Evolutionary conservation across 2,329 filamentous ascomycete species (phyloP).

Genomic region (Sclerotinia nivalis): DNA sequence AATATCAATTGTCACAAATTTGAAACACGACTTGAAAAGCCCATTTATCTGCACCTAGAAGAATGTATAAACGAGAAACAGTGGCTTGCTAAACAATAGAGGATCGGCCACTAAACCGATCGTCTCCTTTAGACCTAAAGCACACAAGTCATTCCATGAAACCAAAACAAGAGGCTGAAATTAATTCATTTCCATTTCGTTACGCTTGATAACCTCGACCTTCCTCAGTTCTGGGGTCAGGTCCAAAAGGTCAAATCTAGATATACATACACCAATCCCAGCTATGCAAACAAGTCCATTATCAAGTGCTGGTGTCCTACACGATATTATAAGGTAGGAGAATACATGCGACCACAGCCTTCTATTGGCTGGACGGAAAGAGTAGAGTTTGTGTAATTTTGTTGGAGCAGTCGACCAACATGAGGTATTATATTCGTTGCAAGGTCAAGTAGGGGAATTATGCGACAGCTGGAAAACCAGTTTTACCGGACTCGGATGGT

Average conservation of each 20-base stretch:
- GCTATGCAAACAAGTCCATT: conserved; percentile 37
- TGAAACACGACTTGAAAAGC: background rate
- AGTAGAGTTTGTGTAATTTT: conserved; percentile 38
- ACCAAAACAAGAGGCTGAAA: background rate
- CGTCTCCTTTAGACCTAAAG: background rate
- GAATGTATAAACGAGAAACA: too few relatives aligned
- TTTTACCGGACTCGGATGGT: conserved; percentile 37
- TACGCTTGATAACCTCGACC: conserved; percentile 13
- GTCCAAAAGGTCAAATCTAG: conserved; percentile 16
- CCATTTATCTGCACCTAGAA: background rate
- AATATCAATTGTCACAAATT: background rate
- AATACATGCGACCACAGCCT: conserved; percentile 26
- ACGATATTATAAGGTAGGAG: conserved; percentile 25
- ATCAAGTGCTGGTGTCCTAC: conserved; percentile 18
- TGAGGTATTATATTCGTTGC: conserved; percentile 18
- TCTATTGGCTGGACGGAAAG: conserved; percentile 33
- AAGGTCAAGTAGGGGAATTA: conserved; percentile 24
- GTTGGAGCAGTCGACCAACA: conserved; percentile 26
- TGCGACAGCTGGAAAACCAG: conserved; percentile 40
- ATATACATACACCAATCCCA: conserved; percentile 38
- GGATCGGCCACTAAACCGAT: background rate
- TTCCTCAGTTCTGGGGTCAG: background rate
- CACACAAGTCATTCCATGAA: background rate
- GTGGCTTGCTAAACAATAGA: background rate
- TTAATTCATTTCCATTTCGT: conserved; percentile 15